Conservation (phyloP, 2,329 filamentous ascomycete genomes). For the Pseudogymnoascus sp. region DNA sequence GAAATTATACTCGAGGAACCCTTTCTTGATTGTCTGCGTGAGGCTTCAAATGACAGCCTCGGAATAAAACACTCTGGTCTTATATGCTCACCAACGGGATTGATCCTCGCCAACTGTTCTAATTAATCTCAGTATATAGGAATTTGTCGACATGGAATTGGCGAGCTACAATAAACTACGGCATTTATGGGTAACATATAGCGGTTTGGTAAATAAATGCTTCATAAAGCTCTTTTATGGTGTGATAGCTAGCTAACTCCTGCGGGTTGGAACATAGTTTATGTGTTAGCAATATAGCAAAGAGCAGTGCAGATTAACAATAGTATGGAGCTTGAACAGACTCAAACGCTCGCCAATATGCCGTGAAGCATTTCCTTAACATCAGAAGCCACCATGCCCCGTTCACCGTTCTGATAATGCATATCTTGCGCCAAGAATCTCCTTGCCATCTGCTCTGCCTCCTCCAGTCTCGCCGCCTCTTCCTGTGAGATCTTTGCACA, state of each 20-base stretch:
- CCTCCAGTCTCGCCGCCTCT: constrained; percentile 60
- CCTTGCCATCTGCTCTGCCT: constrained; percentile 57
- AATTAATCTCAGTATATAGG: not conserved
- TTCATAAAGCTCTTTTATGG: not conserved
- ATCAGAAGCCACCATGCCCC: constrained; percentile 12
- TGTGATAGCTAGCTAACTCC: not conserved
- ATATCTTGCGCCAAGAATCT: constrained; percentile 43
- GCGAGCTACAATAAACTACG: not conserved
- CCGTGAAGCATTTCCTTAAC: constrained; percentile 24
- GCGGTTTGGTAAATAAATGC: not conserved
- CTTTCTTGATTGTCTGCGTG: not conserved
- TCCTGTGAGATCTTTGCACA: constrained; percentile 60
- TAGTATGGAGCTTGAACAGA: not conserved
- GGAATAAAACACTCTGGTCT: not conserved
- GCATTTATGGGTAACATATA: not conserved
- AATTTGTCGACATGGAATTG: not conserved
- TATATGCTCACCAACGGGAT: not conserved
- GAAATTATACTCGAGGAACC: not conserved
- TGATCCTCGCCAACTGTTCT: not conserved
- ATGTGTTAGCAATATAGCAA: not conserved
- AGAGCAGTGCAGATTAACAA: not conserved
- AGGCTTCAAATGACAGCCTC: not conserved
- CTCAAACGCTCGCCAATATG: constrained; percentile 12
- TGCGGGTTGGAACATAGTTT: not conserved
- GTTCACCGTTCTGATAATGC: constrained; percentile 15